Evolutionary conservation across 2,329 filamentous ascomycete genomes (phyloP).

Genomic region (Aspergillus neoniger): DNA sequence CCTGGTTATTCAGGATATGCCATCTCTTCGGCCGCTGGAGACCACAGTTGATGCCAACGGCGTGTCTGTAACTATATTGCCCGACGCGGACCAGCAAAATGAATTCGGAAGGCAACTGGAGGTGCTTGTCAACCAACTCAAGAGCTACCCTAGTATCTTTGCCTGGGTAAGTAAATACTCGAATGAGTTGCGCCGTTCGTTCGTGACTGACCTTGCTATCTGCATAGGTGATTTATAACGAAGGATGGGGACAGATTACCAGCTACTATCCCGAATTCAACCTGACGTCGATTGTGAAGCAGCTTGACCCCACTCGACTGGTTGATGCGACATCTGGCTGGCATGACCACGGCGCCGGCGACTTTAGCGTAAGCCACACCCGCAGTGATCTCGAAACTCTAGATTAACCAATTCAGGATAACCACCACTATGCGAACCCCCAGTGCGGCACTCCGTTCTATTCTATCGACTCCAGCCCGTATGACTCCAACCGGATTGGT

Average conservation of each 20-base stretch:
- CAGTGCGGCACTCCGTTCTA: conserved; percentile 72
- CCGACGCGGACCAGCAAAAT: conserved; percentile 54
- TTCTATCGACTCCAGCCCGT: conserved; percentile 58
- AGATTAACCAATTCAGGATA: conserved; percentile 51
- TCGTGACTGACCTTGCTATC: not conserved
- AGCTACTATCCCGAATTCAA: conserved; percentile 56
- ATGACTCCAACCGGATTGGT: conserved; percentile 62
- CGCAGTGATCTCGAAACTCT: not conserved
- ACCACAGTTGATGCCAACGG: conserved; percentile 18
- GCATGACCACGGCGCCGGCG: conserved; percentile 68
- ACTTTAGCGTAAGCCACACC: conserved; percentile 52
- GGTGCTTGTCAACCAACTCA: conserved; percentile 63
- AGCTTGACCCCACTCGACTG: conserved; percentile 64
- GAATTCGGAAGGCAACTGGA: conserved; percentile 68
- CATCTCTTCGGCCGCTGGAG: conserved; percentile 54
- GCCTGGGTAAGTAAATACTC: conserved; percentile 55
- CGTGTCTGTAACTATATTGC: conserved; percentile 27
- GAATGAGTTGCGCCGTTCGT: not conserved
- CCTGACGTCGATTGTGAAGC: conserved; percentile 57
- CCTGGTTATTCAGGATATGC: conserved; percentile 73
- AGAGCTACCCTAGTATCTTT: conserved; percentile 65
- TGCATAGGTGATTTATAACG: conserved; percentile 66
- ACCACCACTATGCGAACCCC: conserved; percentile 71
- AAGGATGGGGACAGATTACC: conserved; percentile 67
- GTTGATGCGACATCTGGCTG: conserved; percentile 66